Evolutionary conservation across 768 basidiomycete species (phyloP), one percentile per base, ranked within the genome.

Genomic region (Exidia glandulosa): DNA sequence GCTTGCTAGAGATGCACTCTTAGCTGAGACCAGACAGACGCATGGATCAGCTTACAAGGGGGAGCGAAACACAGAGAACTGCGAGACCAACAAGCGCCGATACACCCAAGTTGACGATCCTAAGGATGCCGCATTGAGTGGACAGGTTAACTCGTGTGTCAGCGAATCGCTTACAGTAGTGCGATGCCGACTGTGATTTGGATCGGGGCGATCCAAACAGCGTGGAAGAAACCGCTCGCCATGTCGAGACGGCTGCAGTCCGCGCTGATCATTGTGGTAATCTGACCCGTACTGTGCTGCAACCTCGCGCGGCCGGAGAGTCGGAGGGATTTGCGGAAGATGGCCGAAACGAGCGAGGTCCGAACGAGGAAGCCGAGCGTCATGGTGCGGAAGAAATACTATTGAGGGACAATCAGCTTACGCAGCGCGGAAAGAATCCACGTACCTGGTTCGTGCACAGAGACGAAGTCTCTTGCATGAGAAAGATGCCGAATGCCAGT

Each of bases 201-300:
- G 34, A 86, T 79, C 0, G 85, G 85, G 13, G 81, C 72, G n/a
- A 82, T 75, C 81, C 81, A 82, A 0, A 83, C 57, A 68, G 64
- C 30, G 50, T 74, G 72, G 14, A 69, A 63, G 56, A 65, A 77
- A 6, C 67, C 74, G n/a, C 73, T 69, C 64, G 80, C 76, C 16
- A 71, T 63, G 61, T 85, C 85, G 27, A 86, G 67, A 52, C 81
- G 77, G 4, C 78, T 76, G 0, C 83, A 71, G 65, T 89, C 87
- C 9, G 82, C 77, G 1, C 83, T 82, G 6, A 88, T 84, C 75
- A 88, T 79, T 0, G 85, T 88, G 7, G 81, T 86, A 50, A 87
- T 82, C n/a, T 85, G 76, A 0, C 87, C 87, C 45, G 82, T 81
- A n/a, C 77, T 81, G 65, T 86, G 83, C 48, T 81, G 74, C 31